Conservation (phyloP, 2,329 filamentous ascomycete genomes). For the Trichophaea hybrida region DNA sequence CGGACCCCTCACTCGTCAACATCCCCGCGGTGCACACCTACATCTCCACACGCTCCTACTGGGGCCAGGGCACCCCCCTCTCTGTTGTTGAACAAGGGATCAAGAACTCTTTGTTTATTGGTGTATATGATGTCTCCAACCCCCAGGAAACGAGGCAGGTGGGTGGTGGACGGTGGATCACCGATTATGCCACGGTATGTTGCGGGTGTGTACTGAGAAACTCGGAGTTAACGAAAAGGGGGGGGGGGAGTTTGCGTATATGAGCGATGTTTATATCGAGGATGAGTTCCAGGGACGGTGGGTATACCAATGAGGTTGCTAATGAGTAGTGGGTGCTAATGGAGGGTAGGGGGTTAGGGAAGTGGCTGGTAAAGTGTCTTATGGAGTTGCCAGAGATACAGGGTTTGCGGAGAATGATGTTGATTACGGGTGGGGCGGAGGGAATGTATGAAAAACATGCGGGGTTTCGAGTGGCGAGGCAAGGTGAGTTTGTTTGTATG, state of each 20-base stretch:
- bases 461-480: background rate
- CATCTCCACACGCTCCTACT: background rate
- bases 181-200: constrained; percentile 1
- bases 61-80: background rate
- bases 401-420: background rate
- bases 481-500: background rate
- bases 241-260: background rate
- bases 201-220: background rate
- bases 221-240: background rate
- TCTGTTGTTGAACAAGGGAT: background rate
- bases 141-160: background rate
- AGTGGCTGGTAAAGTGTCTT: background rate
- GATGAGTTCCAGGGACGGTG: constrained; percentile 1
- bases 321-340: background rate
- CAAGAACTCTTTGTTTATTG: background rate
- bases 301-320: background rate
- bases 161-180: background rate
- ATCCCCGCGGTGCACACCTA: background rate
- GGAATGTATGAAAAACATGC: constrained; percentile 1
- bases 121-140: background rate
- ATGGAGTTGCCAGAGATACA: background rate
- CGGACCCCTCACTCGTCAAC: background rate
- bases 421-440: background rate
- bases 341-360: background rate
- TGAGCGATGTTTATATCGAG: constrained; percentile 1